Conservation (phyloP, 2,329 filamentous ascomycete genomes). For the Aspergillus floridensis region DNA sequence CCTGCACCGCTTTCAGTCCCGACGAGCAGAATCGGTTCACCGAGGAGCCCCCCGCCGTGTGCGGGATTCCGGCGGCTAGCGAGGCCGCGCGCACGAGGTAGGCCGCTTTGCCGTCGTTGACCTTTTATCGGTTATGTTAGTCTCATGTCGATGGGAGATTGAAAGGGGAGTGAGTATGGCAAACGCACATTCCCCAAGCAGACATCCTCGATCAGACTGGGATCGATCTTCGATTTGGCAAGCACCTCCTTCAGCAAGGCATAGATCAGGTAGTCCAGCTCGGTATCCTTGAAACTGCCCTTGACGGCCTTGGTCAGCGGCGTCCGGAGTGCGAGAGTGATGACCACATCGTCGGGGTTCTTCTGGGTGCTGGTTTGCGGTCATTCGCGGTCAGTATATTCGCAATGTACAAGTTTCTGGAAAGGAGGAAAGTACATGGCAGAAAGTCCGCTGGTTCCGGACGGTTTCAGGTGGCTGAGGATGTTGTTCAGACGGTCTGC, state of each 20-base stretch:
- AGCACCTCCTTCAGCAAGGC: slow-evolving; percentile 75
- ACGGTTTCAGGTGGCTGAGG: slow-evolving; percentile 73
- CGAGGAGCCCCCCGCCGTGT: slow-evolving; percentile 76
- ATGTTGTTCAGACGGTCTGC: slow-evolving; percentile 83
- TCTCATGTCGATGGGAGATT: neutral
- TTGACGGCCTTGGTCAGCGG: slow-evolving; percentile 85
- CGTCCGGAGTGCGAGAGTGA: slow-evolving; percentile 86
- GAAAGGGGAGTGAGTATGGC: neutral
- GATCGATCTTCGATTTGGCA: slow-evolving; percentile 72
- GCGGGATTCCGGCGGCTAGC: slow-evolving; percentile 89
- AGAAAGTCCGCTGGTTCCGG: slow-evolving; percentile 67
- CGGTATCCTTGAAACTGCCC: slow-evolving; percentile 93
- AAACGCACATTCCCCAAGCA: slow-evolving; percentile 79
- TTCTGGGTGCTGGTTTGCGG: slow-evolving; percentile 69
- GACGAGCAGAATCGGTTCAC: slow-evolving; percentile 98
- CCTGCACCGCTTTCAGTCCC: slow-evolving; percentile 89
- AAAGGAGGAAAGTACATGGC: slow-evolving; percentile 64
- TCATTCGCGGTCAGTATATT: slow-evolving; percentile 3
- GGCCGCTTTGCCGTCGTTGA: slow-evolving; percentile 78
- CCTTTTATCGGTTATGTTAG: slow-evolving; percentile 41
- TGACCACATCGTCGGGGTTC: slow-evolving; percentile 94
- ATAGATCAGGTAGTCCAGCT: slow-evolving; percentile 81
- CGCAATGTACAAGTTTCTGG: neutral
- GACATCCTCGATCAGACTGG: slow-evolving; percentile 81
- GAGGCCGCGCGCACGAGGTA: slow-evolving; percentile 88